phyloP scores from a whole-genome alignment of 2,329 filamentous ascomycete species.

The Thermothelomyces thermophilus region DNA sequence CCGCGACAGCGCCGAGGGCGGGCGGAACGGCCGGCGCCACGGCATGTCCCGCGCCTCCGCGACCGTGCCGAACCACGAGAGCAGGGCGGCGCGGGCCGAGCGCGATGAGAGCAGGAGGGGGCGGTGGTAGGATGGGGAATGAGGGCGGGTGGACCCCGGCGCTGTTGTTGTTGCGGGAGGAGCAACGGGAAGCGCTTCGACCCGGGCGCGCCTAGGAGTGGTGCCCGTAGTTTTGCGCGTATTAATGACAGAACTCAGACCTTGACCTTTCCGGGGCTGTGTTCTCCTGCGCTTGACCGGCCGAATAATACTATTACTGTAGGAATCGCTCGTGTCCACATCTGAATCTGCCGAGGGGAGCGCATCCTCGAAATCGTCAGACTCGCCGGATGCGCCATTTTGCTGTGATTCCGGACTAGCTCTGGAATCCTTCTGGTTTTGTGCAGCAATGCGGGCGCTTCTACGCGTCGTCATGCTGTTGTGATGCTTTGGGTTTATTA shows the following conservation, averaged over 20 bases:
- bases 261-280: no score
- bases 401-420: not conserved
- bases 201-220: no score
- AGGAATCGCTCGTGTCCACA: no score
- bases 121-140: conserved; percentile 41
- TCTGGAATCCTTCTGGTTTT: not conserved
- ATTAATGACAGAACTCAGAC: no score
- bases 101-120: conserved; percentile 41
- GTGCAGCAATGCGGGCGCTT: conserved; percentile 1
- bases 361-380: no score
- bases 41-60: conserved; percentile 47
- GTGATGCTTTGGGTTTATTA: no score
- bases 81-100: conserved; percentile 31
- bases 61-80: conserved; percentile 47
- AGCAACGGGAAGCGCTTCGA: no score
- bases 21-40: conserved; percentile 52
- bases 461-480: not conserved
- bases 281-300: no score
- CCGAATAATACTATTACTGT: no score
- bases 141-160: conserved; percentile 18
- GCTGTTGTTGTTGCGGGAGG: no score
- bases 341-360: no score
- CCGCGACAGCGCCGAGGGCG: conserved; percentile 27
- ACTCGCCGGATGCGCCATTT: not conserved
- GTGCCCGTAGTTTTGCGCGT: no score